Percentiles rank a stretch among this genome's conserved stretches.
Conservation (phyloP, 257 asterid genomes). For the Nicotiana noctiflora region DNA sequence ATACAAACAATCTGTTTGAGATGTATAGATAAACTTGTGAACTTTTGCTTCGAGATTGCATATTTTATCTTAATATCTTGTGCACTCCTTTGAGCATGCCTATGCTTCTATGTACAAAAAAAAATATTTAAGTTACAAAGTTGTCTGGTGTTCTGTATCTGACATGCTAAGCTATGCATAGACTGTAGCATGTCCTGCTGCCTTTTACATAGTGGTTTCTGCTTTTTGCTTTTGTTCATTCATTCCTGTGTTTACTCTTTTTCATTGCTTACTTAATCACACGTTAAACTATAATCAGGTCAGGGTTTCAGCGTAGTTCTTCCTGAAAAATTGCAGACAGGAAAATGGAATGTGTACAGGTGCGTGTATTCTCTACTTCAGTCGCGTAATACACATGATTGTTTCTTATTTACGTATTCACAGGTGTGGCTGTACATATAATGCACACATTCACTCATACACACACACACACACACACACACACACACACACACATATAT, state of each 20-base stretch:
- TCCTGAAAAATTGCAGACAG: slow-evolving; percentile 88
- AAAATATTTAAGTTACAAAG: background rate
- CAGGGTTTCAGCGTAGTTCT: slow-evolving; percentile 75
- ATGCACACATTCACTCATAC: background rate
- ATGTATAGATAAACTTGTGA: background rate
- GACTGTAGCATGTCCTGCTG: background rate
- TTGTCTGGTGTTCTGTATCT: background rate
- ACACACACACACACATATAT: too few species aligned
- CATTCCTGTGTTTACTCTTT: background rate
- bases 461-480: too few species aligned
- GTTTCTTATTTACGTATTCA: background rate
- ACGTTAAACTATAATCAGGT: slow-evolving; percentile 37
- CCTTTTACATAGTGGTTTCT: background rate
- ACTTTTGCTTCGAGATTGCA: background rate
- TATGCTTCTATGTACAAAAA: background rate
- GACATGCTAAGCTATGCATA: background rate
- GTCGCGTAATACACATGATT: background rate
- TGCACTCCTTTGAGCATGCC: background rate
- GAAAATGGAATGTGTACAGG: slow-evolving; percentile 99
- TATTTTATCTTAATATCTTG: background rate
- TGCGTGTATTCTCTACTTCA: slow-evolving; percentile 18
- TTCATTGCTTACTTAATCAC: slow-evolving; percentile 1
- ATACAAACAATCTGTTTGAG: background rate
- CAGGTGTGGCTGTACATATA: background rate
- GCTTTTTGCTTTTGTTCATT: background rate